Evolutionary conservation across 2,329 filamentous ascomycete genomes (phyloP).

Genomic region (Hypoxylon sp.): DNA sequence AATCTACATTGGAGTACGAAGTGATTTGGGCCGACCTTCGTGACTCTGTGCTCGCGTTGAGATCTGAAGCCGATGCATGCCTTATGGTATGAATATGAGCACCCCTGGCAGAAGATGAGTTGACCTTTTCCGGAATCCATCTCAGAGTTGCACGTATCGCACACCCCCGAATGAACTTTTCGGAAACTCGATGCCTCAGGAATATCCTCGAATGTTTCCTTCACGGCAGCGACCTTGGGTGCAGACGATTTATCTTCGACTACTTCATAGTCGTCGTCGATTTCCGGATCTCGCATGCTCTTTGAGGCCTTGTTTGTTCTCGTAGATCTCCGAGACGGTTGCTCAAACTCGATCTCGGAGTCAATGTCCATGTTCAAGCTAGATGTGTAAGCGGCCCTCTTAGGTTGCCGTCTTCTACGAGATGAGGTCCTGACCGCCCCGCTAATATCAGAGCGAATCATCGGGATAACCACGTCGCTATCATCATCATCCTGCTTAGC

Average conservation of each 20-base stretch:
- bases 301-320: conserved; percentile 61
- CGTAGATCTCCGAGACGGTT: conserved; percentile 62
- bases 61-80: conserved; percentile 82
- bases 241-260: conserved; percentile 63
- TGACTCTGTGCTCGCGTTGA: conserved; percentile 86
- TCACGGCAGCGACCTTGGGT: conserved; percentile 74
- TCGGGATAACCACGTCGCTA: conserved; percentile 39
- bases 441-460: conserved; percentile 52
- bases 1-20: conserved; percentile 93
- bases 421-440: conserved; percentile 40
- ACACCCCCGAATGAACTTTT: conserved; percentile 76
- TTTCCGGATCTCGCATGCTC: conserved; percentile 66
- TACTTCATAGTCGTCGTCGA: conserved; percentile 72
- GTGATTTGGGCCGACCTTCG: conserved; percentile 80
- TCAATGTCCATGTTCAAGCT: conserved; percentile 46
- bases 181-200: conserved; percentile 76
- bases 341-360: conserved; percentile 69
- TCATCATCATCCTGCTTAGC: conserved; percentile 45
- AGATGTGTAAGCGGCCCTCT: conserved; percentile 41
- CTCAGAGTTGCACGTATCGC: conserved; percentile 77
- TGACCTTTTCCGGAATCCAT: conserved; percentile 73
- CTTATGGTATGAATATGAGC: conserved; percentile 86
- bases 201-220: conserved; percentile 79
- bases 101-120: conserved; percentile 92
- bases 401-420: conserved; percentile 42